Evolutionary conservation across 2,329 filamentous ascomycete genomes (phyloP).

Genomic region (Epichloe amarillans): DNA sequence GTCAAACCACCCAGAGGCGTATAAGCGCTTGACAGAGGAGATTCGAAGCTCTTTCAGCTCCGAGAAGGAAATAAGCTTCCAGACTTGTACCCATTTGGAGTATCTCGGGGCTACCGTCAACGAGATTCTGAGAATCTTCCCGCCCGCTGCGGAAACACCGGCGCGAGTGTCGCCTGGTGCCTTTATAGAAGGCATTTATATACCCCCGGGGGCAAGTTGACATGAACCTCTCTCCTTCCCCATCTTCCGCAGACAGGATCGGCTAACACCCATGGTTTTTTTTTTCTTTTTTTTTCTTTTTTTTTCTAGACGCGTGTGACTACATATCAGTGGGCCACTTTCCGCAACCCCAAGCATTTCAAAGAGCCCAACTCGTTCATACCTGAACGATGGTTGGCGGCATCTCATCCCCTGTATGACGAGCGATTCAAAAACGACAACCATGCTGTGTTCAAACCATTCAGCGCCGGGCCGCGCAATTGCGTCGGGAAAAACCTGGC

Average conservation of each 20-base stretch:
- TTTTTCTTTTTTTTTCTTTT: neutral
- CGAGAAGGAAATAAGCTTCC: conserved; percentile 24
- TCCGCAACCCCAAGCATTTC: conserved; percentile 30
- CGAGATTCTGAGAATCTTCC: conserved; percentile 29
- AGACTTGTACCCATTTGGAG: conserved; percentile 15
- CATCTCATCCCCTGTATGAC: conserved; percentile 18
- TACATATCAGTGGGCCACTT: conserved; percentile 31
- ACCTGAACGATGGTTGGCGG: conserved; percentile 31
- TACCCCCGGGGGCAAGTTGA: conserved; percentile 22
- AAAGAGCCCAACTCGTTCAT: conserved; percentile 28
- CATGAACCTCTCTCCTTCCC: too few relatives aligned
- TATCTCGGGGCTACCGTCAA: conserved; percentile 28
- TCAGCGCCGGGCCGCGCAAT: conserved; percentile 25
- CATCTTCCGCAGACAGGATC: too few relatives aligned
- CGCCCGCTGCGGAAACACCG: conserved; percentile 17
- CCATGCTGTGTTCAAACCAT: conserved; percentile 22
- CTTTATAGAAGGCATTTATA: conserved; percentile 17
- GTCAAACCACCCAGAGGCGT: conserved; percentile 15
- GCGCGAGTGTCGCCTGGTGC: conserved; percentile 19
- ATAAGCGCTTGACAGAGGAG: conserved; percentile 23
- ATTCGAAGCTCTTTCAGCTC: conserved; percentile 10
- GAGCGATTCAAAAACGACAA: conserved; percentile 27
- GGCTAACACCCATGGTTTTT: neutral
- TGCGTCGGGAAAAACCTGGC: conserved; percentile 30
- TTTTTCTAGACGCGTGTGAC: conserved; percentile 25